These are phyloP conservation scores for Grosmannia clavigera DNA, from an alignment of 2,329 filamentous ascomycete genomes.

Conservation along the genomic window DNA sequence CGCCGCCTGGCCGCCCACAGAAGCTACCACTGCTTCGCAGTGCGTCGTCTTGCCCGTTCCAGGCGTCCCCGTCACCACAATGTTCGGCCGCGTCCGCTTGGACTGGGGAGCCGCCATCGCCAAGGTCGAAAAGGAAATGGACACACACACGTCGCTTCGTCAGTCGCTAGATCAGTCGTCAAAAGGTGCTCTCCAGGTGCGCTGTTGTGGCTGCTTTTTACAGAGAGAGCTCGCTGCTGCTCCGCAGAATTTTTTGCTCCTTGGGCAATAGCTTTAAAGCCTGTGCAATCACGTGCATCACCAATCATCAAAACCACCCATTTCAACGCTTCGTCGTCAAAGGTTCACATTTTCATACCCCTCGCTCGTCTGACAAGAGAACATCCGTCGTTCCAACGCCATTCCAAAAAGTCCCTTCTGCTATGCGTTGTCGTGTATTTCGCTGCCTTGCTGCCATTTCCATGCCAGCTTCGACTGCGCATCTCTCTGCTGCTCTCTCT, in stretches of 20 bases:
- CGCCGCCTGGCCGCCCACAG: constrained; percentile 22
- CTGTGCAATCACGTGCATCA: background rate
- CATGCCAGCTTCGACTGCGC: background rate
- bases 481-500: background rate
- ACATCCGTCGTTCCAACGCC: background rate
- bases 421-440: background rate
- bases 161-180: too few relatives aligned
- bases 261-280: background rate
- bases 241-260: background rate
- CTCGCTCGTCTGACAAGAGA: background rate
- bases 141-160: background rate
- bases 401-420: background rate
- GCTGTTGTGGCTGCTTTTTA: background rate
- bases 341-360: background rate
- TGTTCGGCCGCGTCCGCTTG: constrained; percentile 54
- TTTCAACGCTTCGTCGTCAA: background rate
- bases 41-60: constrained; percentile 94
- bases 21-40: constrained; percentile 66
- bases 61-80: constrained; percentile 90
- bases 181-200: too few relatives aligned
- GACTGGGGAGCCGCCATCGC: background rate
- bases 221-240: background rate
- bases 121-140: background rate
- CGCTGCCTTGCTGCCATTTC: background rate
- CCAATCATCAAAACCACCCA: background rate